A percentile compares a stretch with the other conserved stretches of the same genome.
Conservation (phyloP, 148 eudicot genomes). For the Dysphania ambrosioides region DNA sequence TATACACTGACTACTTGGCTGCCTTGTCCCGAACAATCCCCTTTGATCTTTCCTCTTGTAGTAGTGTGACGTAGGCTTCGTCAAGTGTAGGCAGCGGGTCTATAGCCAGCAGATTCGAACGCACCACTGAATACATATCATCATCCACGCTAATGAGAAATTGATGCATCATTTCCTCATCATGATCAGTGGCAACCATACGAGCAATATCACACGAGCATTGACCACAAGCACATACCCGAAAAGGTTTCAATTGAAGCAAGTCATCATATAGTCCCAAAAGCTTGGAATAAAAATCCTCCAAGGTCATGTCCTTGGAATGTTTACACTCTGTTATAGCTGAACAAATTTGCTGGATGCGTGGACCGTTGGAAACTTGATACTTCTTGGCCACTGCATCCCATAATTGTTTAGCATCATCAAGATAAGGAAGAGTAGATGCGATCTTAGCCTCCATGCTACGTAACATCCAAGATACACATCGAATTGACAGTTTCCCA, state of each 20-base stretch:
- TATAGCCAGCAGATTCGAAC: not conserved
- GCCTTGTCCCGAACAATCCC: too few relatives aligned
- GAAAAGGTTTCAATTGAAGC: not conserved
- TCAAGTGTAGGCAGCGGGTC: not conserved
- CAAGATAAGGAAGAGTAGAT: not conserved
- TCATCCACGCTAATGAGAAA: not conserved
- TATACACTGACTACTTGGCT: not conserved
- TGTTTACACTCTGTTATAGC: not conserved
- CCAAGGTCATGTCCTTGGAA: not conserved
- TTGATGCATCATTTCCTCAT: not conserved
- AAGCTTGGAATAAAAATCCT: not conserved
- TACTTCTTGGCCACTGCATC: not conserved
- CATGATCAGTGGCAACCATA: not conserved
- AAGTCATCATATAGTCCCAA: not conserved
- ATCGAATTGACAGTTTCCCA: too few relatives aligned
- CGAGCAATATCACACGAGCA: not conserved
- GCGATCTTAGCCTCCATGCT: not conserved
- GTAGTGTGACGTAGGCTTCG: too few relatives aligned
- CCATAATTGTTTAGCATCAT: not conserved
- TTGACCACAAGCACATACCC: not conserved
- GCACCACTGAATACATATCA: not conserved
- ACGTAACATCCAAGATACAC: too few relatives aligned
- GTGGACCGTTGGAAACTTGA: not conserved
- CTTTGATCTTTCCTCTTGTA: too few relatives aligned
- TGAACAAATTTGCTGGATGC: not conserved